These are phyloP conservation scores for Mortierella sp. DNA, from an alignment of 371 early-diverging fungal species.

Conservation along the genomic window DNA sequence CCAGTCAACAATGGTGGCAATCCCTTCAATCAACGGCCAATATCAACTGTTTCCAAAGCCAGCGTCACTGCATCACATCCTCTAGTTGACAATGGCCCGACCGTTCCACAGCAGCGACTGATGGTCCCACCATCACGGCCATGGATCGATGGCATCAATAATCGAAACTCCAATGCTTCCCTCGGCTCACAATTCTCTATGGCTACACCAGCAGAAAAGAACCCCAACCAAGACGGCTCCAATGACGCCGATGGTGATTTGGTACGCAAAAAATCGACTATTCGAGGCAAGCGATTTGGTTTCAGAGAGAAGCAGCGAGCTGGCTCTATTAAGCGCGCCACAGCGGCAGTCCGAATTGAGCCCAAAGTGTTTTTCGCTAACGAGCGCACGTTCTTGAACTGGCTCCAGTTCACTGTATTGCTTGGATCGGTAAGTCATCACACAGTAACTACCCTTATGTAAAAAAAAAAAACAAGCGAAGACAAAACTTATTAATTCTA, in stretches of 20 bases:
- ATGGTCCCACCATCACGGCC: constrained; percentile 36
- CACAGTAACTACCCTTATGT: neutral
- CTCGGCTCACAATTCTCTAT: constrained; percentile 27
- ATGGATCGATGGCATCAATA: constrained; percentile 39
- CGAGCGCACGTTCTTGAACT: constrained; percentile 95
- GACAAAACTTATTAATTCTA: neutral
- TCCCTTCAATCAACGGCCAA: constrained; percentile 31
- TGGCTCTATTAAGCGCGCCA: constrained; percentile 22
- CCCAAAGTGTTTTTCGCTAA: constrained; percentile 98
- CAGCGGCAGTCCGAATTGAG: constrained; percentile 83
- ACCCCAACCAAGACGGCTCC: neutral
- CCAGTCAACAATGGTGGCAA: constrained; percentile 12
- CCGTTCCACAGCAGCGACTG: constrained; percentile 14
- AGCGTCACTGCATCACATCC: constrained; percentile 39
- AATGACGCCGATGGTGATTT: constrained; percentile 18
- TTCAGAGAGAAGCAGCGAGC: constrained; percentile 28
- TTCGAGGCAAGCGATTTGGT: constrained; percentile 44
- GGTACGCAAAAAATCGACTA: constrained; percentile 39
- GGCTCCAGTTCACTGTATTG: constrained; percentile 77
- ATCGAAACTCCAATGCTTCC: constrained; percentile 25
- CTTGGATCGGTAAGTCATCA: constrained; percentile 62
- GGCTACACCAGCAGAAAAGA: constrained; percentile 17
- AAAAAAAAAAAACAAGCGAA: too few species aligned
- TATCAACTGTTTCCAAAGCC: constrained; percentile 15
- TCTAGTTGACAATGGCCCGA: constrained; percentile 22